Evolutionary conservation across 148 eudicot species (phyloP).

Genomic region (Camellia lanceoleosa): DNA sequence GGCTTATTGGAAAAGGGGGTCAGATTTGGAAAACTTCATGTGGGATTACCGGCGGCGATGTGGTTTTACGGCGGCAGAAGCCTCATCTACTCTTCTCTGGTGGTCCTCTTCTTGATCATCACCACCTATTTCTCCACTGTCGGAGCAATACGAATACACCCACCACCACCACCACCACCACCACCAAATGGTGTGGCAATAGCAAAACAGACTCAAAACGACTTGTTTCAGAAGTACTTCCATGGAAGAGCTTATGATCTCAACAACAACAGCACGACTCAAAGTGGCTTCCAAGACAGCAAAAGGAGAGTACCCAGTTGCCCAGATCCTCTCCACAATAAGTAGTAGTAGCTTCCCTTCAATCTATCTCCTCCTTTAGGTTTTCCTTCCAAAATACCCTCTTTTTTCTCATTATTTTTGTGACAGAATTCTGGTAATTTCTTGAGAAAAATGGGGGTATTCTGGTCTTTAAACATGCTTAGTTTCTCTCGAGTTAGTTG

Average conservation of each 20-base stretch:
- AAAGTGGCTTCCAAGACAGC: conserved; percentile 30
- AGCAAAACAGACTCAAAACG: background rate
- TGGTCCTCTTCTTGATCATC: conserved; percentile 5
- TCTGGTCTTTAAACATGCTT: conserved; percentile 45
- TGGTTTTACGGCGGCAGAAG: conserved; percentile 42
- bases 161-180: background rate
- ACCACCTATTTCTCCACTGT: conserved; percentile 4
- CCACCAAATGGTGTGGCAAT: background rate
- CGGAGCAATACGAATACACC: conserved; percentile 35
- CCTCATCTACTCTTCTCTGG: conserved; percentile 15
- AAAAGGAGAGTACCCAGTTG: conserved; percentile 76
- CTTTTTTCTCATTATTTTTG: conserved; percentile 58
- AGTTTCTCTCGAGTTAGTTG: background rate
- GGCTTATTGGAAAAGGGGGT: background rate
- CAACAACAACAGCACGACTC: background rate
- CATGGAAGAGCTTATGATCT: conserved; percentile 24
- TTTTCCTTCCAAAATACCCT: conserved; percentile 60
- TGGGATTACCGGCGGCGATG: conserved; percentile 35
- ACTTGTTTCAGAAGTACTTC: conserved; percentile 36
- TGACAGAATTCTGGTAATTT: conserved; percentile 5
- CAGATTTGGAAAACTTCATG: conserved; percentile 27
- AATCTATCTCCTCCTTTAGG: background rate
- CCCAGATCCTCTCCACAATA: conserved; percentile 80
- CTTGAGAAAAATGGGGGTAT: conserved; percentile 80
- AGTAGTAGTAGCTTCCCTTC: conserved; percentile 1